Percentiles rank a stretch among this genome's conserved stretches.
These are phyloP conservation scores for Calocybe gangraenosa DNA, from an alignment of 768 basidiomycete species.

Conservation along the genomic window DNA sequence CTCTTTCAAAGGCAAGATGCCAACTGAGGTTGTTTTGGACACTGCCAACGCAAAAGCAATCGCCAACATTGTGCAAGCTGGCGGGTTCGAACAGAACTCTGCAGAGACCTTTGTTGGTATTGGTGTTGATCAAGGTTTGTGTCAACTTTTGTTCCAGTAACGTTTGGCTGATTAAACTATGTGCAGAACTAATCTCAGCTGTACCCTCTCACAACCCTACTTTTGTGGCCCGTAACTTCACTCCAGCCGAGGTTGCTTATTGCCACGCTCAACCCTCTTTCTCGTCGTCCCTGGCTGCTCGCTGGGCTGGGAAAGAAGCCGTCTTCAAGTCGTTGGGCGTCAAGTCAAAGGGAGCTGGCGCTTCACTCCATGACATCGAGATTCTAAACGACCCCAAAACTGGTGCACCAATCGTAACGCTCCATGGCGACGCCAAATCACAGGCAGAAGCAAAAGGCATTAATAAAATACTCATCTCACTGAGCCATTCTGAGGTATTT, in stretches of 20 bases:
- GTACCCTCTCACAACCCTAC: conserved; percentile 87
- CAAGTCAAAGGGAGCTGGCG: conserved; percentile 85
- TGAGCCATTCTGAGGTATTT: conserved; percentile 89
- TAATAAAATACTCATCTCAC: conserved; percentile 70
- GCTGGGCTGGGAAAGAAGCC: conserved; percentile 98
- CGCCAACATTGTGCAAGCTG: conserved; percentile 43
- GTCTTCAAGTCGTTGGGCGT: conserved; percentile 95
- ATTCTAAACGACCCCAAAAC: conserved; percentile 68
- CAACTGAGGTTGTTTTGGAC: conserved; percentile 50
- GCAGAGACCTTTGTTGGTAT: conserved; percentile 59
- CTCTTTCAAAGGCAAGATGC: conserved; percentile 66
- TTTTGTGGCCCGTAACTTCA: conserved; percentile 92
- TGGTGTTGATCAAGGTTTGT: conserved; percentile 83
- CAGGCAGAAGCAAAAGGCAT: conserved; percentile 75
- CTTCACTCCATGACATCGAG: conserved; percentile 97
- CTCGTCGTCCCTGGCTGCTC: conserved; percentile 88
- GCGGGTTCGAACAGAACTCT: conserved; percentile 24
- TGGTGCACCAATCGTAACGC: conserved; percentile 75
- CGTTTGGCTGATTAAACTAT: conserved; percentile 2
- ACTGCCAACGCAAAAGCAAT: conserved; percentile 65
- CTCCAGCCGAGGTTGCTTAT: conserved; percentile 81
- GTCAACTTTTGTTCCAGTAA: not conserved
- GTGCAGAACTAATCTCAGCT: conserved; percentile 81
- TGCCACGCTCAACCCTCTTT: conserved; percentile 85
- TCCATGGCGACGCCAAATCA: conserved; percentile 76